A percentile compares a stretch with the other conserved stretches of the same genome.
These are phyloP conservation scores for Gossypium davidsonii DNA, from an alignment of 441 rosid genomes.

Conservation along the genomic window DNA sequence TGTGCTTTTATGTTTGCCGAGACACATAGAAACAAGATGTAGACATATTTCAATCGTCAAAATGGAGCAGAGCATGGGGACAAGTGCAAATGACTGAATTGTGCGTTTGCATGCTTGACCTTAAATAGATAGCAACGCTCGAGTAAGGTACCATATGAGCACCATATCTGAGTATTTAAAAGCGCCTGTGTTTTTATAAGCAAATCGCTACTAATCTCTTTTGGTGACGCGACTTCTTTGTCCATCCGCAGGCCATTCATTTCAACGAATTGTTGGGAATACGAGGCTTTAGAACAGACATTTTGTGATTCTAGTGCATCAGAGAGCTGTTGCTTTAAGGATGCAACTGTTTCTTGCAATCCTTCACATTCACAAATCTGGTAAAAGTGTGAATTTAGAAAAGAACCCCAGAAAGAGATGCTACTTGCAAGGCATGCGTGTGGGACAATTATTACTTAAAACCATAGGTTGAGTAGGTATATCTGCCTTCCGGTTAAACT, in stretches of 20 bases:
- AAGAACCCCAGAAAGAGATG: not conserved
- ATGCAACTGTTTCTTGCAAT: conserved; percentile 52
- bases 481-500: too few relatives aligned
- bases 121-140: not conserved
- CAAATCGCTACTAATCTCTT: conserved; percentile 29
- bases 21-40: not conserved
- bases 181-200: conserved; percentile 23
- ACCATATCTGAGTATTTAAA: conserved; percentile 8
- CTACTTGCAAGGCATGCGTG: too few relatives aligned
- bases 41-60: too few relatives aligned
- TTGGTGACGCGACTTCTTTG: conserved; percentile 20
- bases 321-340: conserved; percentile 73
- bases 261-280: too few relatives aligned
- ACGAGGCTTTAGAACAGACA: too few relatives aligned
- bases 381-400: not conserved
- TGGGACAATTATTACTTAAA: too few relatives aligned
- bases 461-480: too few relatives aligned
- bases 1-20: not conserved
- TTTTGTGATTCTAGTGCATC: conserved; percentile 25
- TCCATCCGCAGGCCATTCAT: too few relatives aligned
- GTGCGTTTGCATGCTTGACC: not conserved
- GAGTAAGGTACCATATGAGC: not conserved
- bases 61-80: not conserved
- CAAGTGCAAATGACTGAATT: not conserved
- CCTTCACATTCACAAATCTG: conserved; percentile 70